Base-by-base conservation (phyloP, 2,329 filamentous ascomycete species). In the Beauveria brongniartii region DNA sequence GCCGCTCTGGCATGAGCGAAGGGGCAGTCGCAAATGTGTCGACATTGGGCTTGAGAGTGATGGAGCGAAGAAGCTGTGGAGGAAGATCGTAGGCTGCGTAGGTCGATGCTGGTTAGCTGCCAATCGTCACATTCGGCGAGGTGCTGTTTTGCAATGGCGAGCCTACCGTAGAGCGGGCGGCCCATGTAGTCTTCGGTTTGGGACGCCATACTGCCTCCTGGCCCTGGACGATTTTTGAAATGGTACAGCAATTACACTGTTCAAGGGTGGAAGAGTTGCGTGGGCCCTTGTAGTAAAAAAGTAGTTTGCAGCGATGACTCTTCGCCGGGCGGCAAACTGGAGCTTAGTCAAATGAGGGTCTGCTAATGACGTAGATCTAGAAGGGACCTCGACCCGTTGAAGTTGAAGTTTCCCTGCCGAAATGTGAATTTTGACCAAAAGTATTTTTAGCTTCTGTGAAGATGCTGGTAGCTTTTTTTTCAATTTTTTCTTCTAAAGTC, bases 41-140 rank as follows among this genome's bases (percentile, higher is more conserved):
- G 30, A 67, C 59, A 52, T 74, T 72, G 43, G 68, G 61, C 59
- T 76, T 76, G 18, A 78, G 79, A 10, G 82, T 80, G 65, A 96
- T 79, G 3, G 85, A 88, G 57, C 80, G 77, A 41, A 95, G 78
- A 52, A 96, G 81, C 70, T 92, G 84, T 63, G 82, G 78, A 0
- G 91, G 91, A 26, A 97, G 82, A 72, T 95, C 88, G 73, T 92
- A 97, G 61, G 93, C 89, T 92, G 14, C 12, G 34, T 34, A 26
- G 40, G 55, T 41, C 22, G 20, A 50, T 8, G 14, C 28, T 41
- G 34, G 62, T 70, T 30, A 69, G 66, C 24, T 56, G 54, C 47
- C 62, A 37, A 53, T 24, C 24, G 57, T 61, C 34, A 47, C 37
- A 24, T 37, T 59, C 34, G 28, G 43, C 40, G 28, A 56, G 30